A percentile compares a stretch with the other conserved stretches of the same genome.
phyloP scores from a whole-genome alignment of 768 basidiomycete species.

The Xerocomus spinulosus region DNA sequence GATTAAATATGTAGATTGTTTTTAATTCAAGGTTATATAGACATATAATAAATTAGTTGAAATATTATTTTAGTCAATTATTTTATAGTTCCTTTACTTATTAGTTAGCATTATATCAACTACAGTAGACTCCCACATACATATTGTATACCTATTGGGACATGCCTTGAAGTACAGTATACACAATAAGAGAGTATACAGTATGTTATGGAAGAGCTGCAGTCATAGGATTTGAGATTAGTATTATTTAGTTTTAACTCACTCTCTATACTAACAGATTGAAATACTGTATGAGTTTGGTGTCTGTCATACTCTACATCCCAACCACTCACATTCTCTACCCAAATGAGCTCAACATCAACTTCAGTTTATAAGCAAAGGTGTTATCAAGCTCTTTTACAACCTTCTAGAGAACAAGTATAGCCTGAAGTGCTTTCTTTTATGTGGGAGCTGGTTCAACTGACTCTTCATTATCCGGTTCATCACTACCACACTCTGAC shows the following conservation, averaged over 20 bases:
- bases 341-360: not conserved
- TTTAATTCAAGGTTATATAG: no score
- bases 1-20: no score
- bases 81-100: no score
- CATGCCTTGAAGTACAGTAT: no score
- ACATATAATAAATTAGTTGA: no score
- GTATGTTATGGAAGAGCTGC: no score
- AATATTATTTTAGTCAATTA: no score
- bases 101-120: no score
- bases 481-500: not conserved
- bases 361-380: not conserved
- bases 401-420: not conserved
- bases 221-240: not conserved
- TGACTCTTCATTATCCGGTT: not conserved
- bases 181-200: no score
- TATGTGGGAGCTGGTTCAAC: not conserved
- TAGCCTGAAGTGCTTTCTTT: not conserved
- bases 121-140: no score
- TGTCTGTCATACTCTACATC: not conserved
- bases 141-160: no score
- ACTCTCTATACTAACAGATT: not conserved
- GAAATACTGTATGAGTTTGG: not conserved
- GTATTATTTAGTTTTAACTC: not conserved
- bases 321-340: not conserved
- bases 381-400: not conserved